These are phyloP conservation scores for Cytospora paraplurivora DNA, from an alignment of 2,329 filamentous ascomycete genomes.

Conservation along the genomic window DNA sequence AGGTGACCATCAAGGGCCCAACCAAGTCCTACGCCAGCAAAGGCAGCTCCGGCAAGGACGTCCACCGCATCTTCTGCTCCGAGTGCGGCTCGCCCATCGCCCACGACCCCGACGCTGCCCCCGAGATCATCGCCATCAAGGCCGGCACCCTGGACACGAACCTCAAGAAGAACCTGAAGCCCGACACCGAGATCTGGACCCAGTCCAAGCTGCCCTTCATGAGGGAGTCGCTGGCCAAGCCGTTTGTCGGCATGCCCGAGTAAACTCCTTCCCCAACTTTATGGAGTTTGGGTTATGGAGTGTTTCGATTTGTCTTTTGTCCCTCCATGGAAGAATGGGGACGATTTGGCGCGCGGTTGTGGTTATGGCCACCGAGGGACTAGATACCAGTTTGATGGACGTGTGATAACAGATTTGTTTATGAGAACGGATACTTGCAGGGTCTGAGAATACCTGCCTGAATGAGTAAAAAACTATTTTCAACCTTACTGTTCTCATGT, in stretches of 20 bases:
- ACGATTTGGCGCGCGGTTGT: neutral
- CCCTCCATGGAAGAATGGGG: neutral
- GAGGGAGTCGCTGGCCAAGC: slow-evolving; percentile 64
- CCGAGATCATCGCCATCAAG: slow-evolving; percentile 70
- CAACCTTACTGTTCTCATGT: neutral
- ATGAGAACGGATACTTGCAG: neutral
- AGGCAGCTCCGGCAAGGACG: slow-evolving; percentile 62
- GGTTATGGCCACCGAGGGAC: neutral
- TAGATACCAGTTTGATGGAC: neutral
- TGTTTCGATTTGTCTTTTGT: neutral
- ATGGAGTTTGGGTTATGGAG: neutral
- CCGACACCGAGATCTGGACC: slow-evolving; percentile 71
- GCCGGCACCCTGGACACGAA: slow-evolving; percentile 64
- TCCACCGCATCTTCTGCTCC: slow-evolving; percentile 70
- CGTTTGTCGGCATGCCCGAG: slow-evolving; percentile 65
- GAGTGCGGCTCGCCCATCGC: slow-evolving; percentile 71
- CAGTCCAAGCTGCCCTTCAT: slow-evolving; percentile 70
- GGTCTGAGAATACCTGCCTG: neutral
- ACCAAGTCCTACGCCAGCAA: slow-evolving; percentile 65
- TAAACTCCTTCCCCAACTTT: slow-evolving; percentile 36
- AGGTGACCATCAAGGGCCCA: slow-evolving; percentile 63
- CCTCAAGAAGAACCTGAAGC: slow-evolving; percentile 69
- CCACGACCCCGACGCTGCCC: slow-evolving; percentile 71
- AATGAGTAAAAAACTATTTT: neutral
- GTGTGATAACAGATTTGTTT: neutral